Percentiles rank a stretch among this genome's conserved stretches.
Evolutionary conservation across 306 rosid species (phyloP).

Genomic region (Casuarina glauca): DNA sequence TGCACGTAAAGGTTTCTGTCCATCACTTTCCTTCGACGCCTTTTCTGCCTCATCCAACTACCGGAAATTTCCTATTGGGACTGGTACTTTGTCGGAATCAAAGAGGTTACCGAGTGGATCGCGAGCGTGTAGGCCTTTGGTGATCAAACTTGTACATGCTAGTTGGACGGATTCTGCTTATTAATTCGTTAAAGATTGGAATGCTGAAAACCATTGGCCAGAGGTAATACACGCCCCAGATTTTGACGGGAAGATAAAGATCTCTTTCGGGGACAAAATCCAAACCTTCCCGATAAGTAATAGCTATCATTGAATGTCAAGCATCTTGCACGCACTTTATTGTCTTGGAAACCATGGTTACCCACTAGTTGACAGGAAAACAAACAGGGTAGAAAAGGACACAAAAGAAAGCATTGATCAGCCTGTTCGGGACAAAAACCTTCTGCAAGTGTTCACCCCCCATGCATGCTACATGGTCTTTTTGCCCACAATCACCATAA

Average conservation of each 20-base stretch:
- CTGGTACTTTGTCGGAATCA: not conserved
- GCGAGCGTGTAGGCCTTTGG: not conserved
- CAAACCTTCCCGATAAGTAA: not conserved
- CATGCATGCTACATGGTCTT: too few species aligned
- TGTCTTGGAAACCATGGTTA: too few species aligned
- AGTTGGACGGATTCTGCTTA: not conserved
- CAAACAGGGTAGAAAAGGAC: not conserved
- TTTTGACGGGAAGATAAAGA: not conserved
- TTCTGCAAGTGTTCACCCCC: not conserved
- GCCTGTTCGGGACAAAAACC: not conserved
- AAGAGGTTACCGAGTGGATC: not conserved
- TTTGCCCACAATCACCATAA: too few species aligned
- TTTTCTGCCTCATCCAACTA: conserved; percentile 7
- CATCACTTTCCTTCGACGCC: not conserved
- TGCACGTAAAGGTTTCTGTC: not conserved
- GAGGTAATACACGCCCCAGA: not conserved
- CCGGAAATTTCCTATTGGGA: conserved; percentile 6
- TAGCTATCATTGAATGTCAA: not conserved
- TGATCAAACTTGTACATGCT: not conserved
- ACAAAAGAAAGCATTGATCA: not conserved
- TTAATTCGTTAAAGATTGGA: not conserved
- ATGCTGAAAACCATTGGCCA: not conserved
- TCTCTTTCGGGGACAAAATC: not conserved
- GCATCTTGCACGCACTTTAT: not conserved
- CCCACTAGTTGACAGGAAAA: too few species aligned